A percentile compares a stretch with the other conserved stretches of the same genome.
Evolutionary conservation across 2,329 filamentous ascomycete genomes (phyloP).

Genomic region (Trichoderma pleuroti): DNA sequence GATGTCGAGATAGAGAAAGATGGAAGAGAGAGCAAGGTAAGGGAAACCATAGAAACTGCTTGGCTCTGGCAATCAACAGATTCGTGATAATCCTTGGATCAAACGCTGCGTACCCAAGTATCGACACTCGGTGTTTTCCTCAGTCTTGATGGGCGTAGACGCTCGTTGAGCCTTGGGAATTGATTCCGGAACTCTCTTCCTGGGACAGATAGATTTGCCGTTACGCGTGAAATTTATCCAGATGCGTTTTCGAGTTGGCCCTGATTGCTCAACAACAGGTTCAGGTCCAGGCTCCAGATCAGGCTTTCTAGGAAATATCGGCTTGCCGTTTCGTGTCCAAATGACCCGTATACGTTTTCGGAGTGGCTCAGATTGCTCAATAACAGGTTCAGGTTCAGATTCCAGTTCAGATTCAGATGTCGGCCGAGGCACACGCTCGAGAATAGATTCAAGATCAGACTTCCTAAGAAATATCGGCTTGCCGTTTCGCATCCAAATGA

Average conservation of each 20-base stretch:
- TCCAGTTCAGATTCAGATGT: no score
- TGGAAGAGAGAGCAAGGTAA: background rate
- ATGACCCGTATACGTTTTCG: background rate
- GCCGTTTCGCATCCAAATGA: background rate
- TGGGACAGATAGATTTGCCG: background rate
- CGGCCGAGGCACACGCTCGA: no score
- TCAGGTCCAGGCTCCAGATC: no score
- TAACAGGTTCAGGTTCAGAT: background rate
- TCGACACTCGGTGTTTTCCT: background rate
- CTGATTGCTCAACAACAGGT: background rate
- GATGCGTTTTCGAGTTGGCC: background rate
- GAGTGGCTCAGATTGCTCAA: background rate
- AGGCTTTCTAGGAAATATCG: no score
- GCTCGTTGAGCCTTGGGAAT: background rate
- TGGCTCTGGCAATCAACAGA: background rate
- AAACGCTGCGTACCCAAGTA: no score
- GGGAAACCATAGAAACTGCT: background rate
- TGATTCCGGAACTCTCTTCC: background rate
- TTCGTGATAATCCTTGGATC: background rate
- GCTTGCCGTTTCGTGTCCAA: background rate
- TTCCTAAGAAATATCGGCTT: no score
- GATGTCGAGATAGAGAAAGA: background rate
- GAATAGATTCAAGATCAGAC: no score
- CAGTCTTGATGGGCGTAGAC: background rate
- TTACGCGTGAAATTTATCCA: background rate